Evolutionary conservation across 108 stramenopile genomes (phyloP).

Genomic region (Pseudonitzschia delicatissima): DNA sequence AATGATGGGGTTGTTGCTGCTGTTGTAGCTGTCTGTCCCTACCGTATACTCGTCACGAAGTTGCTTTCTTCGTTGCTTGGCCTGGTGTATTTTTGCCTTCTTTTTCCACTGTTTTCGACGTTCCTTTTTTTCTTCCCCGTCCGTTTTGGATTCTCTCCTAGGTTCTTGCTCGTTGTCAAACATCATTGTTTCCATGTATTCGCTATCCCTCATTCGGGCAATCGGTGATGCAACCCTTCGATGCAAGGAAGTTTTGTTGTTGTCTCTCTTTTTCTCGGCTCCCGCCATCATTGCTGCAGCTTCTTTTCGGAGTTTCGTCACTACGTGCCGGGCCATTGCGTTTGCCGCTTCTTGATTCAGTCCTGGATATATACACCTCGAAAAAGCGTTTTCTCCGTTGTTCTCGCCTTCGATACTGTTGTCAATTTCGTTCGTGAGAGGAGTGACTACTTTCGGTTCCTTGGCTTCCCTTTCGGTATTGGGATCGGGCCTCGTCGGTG

Average conservation of each 20-base stretch:
- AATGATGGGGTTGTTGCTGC: background rate
- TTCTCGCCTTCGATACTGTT: background rate
- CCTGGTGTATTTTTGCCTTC: slow-evolving; percentile 27
- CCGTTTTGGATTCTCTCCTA: background rate
- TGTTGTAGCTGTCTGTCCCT: background rate
- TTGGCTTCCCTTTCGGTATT: too few species aligned
- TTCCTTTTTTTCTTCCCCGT: slow-evolving; percentile 26
- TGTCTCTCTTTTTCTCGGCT: background rate
- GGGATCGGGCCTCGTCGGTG: too few species aligned
- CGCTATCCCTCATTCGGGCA: slow-evolving; percentile 1
- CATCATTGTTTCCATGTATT: background rate
- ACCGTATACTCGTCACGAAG: slow-evolving; percentile 7
- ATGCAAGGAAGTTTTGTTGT: background rate
- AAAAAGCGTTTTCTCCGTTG: background rate
- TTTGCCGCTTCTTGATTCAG: too few species aligned
- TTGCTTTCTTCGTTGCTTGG: slow-evolving; percentile 10
- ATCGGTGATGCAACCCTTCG: background rate
- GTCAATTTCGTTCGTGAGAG: too few species aligned
- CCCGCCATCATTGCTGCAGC: background rate
- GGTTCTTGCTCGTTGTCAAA: background rate
- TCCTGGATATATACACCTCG: too few species aligned
- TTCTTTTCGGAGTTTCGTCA: background rate
- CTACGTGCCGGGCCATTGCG: background rate
- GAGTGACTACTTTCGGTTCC: too few species aligned
- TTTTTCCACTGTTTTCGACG: slow-evolving; percentile 29